Percentiles rank a stretch among this genome's conserved stretches.
Conservation (phyloP, 371 early-diverging fungal genomes). For the Parasitella parasitica region DNA sequence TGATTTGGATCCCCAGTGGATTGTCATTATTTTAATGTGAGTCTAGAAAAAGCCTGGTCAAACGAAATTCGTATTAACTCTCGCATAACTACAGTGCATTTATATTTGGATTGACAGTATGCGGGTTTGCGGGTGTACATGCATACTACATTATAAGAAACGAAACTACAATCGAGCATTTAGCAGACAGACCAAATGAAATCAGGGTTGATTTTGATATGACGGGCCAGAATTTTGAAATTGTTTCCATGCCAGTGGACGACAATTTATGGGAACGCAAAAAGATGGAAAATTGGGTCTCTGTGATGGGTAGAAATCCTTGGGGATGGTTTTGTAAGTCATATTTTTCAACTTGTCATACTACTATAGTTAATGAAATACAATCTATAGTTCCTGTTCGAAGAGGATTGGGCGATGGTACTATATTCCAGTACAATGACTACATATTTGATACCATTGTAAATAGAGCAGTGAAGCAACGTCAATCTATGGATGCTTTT, state of each 20-base stretch:
- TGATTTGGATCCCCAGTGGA: conserved; percentile 43
- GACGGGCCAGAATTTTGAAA: conserved; percentile 45
- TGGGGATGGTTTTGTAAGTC: conserved; percentile 47
- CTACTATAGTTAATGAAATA: neutral
- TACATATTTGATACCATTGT: conserved; percentile 40
- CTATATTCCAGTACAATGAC: conserved; percentile 51
- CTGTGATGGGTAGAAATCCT: conserved; percentile 42
- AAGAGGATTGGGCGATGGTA: conserved; percentile 50
- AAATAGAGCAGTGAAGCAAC: conserved; percentile 44
- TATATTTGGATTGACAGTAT: conserved; percentile 42
- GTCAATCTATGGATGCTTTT: conserved; percentile 6
- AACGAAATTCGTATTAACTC: neutral
- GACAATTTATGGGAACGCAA: conserved; percentile 52
- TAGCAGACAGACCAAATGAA: conserved; percentile 41
- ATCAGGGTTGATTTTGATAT: conserved; percentile 47
- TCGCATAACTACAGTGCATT: conserved; percentile 26
- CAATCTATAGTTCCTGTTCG: conserved; percentile 32
- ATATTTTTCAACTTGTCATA: neutral
- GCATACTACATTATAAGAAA: conserved; percentile 51
- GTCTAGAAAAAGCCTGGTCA: neutral
- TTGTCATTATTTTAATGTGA: conserved; percentile 41
- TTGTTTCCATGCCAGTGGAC: conserved; percentile 43
- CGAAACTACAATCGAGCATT: conserved; percentile 58
- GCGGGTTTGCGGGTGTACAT: conserved; percentile 52
- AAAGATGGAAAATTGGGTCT: conserved; percentile 37